Conservation (phyloP, 78 protist species). For the Emiliania huxleyi region DNA sequence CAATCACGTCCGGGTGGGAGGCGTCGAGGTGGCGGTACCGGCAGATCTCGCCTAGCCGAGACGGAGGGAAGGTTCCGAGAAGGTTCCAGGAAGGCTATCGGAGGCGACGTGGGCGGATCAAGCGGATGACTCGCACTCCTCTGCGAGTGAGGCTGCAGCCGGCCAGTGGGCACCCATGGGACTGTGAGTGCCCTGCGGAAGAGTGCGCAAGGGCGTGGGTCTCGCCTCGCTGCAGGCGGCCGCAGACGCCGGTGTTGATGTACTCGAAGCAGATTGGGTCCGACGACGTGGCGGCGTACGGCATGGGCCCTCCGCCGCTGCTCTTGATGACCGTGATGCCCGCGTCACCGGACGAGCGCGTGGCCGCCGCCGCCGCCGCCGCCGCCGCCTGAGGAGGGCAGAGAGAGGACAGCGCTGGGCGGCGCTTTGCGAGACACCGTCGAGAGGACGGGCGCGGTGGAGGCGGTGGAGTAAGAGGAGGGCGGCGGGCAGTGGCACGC, state of each 20-base stretch:
- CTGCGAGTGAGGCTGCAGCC: too few relatives aligned
- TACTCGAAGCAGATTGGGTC: slow-evolving; percentile 10
- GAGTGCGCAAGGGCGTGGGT: too few relatives aligned
- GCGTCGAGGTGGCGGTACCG: background rate
- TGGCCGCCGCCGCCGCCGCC: background rate
- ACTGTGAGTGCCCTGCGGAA: too few relatives aligned
- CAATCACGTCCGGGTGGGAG: background rate
- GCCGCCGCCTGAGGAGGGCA: too few relatives aligned
- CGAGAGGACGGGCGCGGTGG: too few relatives aligned
- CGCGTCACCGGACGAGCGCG: background rate
- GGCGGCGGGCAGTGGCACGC: too few relatives aligned
- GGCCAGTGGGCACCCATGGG: too few relatives aligned
- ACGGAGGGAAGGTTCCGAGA: too few relatives aligned
- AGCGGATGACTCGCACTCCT: too few relatives aligned
- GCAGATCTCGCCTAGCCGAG: background rate
- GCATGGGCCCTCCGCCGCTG: background rate
- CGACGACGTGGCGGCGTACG: background rate
- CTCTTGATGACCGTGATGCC: background rate
- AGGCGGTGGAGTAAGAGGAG: too few relatives aligned
- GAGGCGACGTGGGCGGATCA: too few relatives aligned
- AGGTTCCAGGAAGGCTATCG: too few relatives aligned
- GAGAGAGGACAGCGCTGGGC: background rate
- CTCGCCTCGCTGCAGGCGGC: background rate
- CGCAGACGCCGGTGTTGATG: background rate
- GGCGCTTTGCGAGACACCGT: background rate